Percentiles rank a stretch among this genome's conserved stretches.
These are phyloP conservation scores for Aspergillus fructus DNA, from an alignment of 2,329 filamentous ascomycete genomes.

Conservation along the genomic window DNA sequence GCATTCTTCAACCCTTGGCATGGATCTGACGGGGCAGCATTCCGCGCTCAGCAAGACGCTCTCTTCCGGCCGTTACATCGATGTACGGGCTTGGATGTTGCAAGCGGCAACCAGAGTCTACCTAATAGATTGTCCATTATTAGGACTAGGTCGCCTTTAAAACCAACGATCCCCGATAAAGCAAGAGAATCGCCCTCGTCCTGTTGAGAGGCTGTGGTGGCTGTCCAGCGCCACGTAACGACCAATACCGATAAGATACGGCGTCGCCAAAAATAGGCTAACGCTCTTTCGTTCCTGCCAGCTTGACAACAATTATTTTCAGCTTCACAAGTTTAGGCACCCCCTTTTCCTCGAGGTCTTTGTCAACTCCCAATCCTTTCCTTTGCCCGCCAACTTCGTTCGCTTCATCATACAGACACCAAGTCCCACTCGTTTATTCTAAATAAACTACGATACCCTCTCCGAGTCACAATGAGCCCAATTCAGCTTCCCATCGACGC, in stretches of 20 bases:
- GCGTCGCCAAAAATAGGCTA: constrained; percentile 3
- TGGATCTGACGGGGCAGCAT: not conserved
- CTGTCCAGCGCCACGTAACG: not conserved
- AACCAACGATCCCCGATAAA: not conserved
- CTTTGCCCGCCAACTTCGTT: not conserved
- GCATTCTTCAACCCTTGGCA: not conserved
- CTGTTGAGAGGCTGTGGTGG: not conserved
- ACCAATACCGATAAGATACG: constrained; percentile 4
- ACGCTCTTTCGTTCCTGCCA: constrained; percentile 17
- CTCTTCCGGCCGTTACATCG: constrained; percentile 4
- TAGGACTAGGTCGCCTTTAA: not conserved
- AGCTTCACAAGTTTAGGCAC: constrained; percentile 6
- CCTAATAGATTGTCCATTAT: not conserved
- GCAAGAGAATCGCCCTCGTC: not conserved
- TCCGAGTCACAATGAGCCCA: constrained; percentile 64
- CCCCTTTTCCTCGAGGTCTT: constrained; percentile 2
- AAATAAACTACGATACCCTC: not conserved
- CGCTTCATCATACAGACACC: not conserved
- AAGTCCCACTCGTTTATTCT: not conserved
- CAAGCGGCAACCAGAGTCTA: not conserved
- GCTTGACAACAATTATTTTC: constrained; percentile 13
- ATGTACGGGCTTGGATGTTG: not conserved
- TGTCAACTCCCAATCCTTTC: not conserved
- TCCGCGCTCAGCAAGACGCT: constrained; percentile 4
- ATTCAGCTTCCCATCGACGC: constrained; percentile 92